Percentiles rank a stretch among this genome's conserved stretches.
phyloP scores from a whole-genome alignment of 345 rosid species.

The Brassica juncea region DNA sequence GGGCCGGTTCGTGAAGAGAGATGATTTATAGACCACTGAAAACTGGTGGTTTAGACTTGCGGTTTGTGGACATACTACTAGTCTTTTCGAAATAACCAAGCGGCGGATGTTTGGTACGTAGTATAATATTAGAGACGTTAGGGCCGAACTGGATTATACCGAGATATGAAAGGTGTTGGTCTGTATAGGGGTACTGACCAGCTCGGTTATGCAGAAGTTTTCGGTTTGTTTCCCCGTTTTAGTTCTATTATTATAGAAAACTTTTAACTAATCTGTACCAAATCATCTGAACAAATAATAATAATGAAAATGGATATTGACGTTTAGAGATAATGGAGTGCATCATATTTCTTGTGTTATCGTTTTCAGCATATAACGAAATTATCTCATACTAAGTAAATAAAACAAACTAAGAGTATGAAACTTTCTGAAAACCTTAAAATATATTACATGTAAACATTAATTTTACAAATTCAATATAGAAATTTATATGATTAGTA shows the following conservation, averaged over 20 bases:
- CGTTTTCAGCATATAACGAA: not conserved
- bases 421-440: not conserved
- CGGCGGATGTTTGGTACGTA: not conserved
- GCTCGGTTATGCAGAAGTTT: conserved; percentile 24
- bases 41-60: conserved; percentile 7
- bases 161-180: conserved; percentile 27
- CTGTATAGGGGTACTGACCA: conserved; percentile 40
- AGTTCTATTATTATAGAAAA: conserved; percentile 3
- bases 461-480: conserved; percentile 3
- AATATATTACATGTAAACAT: conserved; percentile 10
- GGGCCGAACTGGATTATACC: conserved; percentile 15
- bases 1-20: conserved; percentile 47
- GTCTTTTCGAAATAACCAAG: not conserved
- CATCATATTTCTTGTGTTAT: not conserved
- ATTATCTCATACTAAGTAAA: not conserved
- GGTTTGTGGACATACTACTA: conserved; percentile 12
- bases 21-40: conserved; percentile 2
- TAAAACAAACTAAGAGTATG: not conserved
- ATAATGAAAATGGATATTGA: not conserved
- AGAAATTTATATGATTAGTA: not conserved
- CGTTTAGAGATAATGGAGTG: not conserved
- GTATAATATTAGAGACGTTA: not conserved
- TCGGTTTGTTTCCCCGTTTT: conserved; percentile 21
- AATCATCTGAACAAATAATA: conserved; percentile 14
- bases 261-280: conserved; percentile 30